Conservation (phyloP, 2,329 filamentous ascomycete species). For the Curvularia verruculosa region DNA sequence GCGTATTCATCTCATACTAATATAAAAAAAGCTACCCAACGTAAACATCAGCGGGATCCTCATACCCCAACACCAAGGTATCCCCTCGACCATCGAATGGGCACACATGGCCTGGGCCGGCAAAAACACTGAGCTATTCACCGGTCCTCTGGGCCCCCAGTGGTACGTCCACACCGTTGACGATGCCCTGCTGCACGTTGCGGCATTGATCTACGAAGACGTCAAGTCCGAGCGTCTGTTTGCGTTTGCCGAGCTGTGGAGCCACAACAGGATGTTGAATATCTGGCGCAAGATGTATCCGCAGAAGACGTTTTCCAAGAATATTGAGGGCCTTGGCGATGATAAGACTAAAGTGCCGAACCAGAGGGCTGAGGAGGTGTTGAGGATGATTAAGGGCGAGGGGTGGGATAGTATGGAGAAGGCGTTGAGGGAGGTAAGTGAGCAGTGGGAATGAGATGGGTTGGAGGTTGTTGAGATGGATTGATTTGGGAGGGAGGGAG, state of each 20-base stretch:
- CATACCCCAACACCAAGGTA: conserved; percentile 42
- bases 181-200: conserved; percentile 59
- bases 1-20: too few relatives aligned
- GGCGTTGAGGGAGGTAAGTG: conserved; percentile 25
- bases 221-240: conserved; percentile 61
- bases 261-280: conserved; percentile 53
- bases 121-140: conserved; percentile 42
- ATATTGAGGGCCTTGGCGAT: conserved; percentile 23
- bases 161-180: conserved; percentile 36
- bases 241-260: conserved; percentile 57
- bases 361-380: conserved; percentile 33
- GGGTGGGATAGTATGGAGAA: conserved; percentile 38
- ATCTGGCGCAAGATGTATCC: conserved; percentile 51
- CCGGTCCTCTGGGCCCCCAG: conserved; percentile 16
- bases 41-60: conserved; percentile 48
- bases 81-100: conserved; percentile 39
- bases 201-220: conserved; percentile 55
- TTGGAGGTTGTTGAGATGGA: not conserved
- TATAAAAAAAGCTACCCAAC: conserved; percentile 38
- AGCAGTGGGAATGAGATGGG: conserved; percentile 11
- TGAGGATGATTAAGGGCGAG: conserved; percentile 36
- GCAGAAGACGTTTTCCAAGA: conserved; percentile 42
- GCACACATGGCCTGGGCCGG: conserved; percentile 29
- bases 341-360: conserved; percentile 30
- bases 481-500: too few relatives aligned